phyloP scores from a whole-genome alignment of 2,329 filamentous ascomycete genomes.

The Epicoccum sorghinum region DNA sequence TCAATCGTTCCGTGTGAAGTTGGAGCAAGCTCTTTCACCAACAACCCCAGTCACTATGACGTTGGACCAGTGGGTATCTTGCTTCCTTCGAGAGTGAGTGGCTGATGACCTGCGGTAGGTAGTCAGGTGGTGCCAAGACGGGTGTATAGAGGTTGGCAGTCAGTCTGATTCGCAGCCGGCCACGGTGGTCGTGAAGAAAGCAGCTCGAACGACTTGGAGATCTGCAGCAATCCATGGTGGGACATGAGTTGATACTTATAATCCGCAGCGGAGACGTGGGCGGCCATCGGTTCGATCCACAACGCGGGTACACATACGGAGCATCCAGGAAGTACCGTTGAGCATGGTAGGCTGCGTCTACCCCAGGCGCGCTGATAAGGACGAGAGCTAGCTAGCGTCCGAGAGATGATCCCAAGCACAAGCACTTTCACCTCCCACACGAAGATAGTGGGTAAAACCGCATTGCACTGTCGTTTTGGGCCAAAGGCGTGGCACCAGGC shows the following conservation, averaged over 20 bases:
- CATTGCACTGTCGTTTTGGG: not conserved
- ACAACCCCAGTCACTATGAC: constrained; percentile 38
- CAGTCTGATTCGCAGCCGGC: not conserved
- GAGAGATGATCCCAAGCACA: constrained; percentile 5
- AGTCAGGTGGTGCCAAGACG: not conserved
- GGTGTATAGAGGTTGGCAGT: constrained; percentile 8
- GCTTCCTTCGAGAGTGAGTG: constrained; percentile 19
- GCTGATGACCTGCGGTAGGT: constrained; percentile 25
- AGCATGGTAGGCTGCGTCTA: constrained; percentile 24
- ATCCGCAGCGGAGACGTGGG: constrained; percentile 5
- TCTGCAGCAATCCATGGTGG: constrained; percentile 5
- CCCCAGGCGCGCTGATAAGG: constrained; percentile 32
- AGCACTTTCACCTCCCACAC: constrained; percentile 3
- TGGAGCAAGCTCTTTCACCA: constrained; percentile 29
- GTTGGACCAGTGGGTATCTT: constrained; percentile 26
- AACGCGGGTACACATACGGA: constrained; percentile 4
- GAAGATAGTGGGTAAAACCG: not conserved
- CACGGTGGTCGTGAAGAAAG: not conserved
- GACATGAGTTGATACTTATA: constrained; percentile 16
- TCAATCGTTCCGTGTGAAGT: constrained; percentile 25
- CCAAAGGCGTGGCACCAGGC: constrained; percentile 4
- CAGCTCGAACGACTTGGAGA: constrained; percentile 10
- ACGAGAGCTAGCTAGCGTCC: constrained; percentile 20
- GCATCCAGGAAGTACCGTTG: constrained; percentile 9
- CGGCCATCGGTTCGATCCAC: constrained; percentile 6